Percentiles rank a stretch among this genome's conserved stretches.
These are phyloP conservation scores for Chrysophaeum taylorii DNA, from an alignment of 352 stramenopile species.

Conservation along the genomic window DNA sequence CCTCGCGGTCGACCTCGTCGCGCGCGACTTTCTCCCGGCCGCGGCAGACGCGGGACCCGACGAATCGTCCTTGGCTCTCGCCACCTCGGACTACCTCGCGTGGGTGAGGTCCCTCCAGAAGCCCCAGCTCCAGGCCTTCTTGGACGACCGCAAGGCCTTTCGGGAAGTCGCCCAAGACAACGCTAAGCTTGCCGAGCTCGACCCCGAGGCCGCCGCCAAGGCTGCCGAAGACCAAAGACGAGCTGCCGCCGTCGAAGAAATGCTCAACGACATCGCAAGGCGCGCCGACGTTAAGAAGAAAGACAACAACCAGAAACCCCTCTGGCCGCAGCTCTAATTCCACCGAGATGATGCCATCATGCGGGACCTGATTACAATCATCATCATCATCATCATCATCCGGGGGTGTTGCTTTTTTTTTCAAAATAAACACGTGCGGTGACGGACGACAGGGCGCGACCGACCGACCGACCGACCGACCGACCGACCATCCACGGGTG, in stretches of 20 bases:
- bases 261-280: conserved; percentile 8
- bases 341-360: too few species aligned
- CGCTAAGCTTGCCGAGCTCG: not conserved
- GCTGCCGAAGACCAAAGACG: not conserved
- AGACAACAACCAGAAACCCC: too few species aligned
- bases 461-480: too few species aligned
- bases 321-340: too few species aligned
- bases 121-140: not conserved
- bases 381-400: too few species aligned
- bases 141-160: not conserved
- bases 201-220: not conserved
- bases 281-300: too few species aligned
- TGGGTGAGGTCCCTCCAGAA: not conserved
- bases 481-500: too few species aligned
- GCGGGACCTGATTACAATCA: too few species aligned
- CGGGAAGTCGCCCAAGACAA: not conserved
- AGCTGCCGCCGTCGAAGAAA: not conserved
- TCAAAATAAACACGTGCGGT: too few species aligned
- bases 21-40: not conserved
- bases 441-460: too few species aligned
- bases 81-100: not conserved
- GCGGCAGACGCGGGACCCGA: not conserved
- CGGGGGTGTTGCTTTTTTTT: too few species aligned
- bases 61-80: not conserved
- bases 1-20: not conserved